Conservation (phyloP, 148 eudicot genomes). For the Limonium bicolor region DNA sequence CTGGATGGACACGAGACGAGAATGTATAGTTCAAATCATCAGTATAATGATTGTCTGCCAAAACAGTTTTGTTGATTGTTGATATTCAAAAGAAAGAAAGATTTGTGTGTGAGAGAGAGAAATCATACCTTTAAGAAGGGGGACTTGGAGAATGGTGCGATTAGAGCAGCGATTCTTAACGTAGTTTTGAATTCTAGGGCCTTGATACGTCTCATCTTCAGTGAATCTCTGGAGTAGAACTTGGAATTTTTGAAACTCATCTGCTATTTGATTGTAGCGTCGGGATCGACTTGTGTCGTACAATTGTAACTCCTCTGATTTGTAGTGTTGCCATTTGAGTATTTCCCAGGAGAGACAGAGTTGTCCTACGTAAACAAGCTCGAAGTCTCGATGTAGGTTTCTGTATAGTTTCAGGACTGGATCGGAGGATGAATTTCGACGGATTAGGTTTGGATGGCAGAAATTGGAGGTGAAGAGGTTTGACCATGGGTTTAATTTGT, state of each 20-base stretch:
- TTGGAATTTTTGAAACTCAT: conserved; percentile 70
- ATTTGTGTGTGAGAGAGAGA: not conserved
- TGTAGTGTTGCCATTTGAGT: conserved; percentile 56
- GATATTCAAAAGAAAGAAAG: not conserved
- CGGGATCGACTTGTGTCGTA: conserved; percentile 29
- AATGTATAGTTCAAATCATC: conserved; percentile 53
- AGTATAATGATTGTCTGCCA: conserved; percentile 20
- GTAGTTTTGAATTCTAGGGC: conserved; percentile 53
- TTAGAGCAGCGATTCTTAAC: conserved; percentile 36
- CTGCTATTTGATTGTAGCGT: conserved; percentile 47
- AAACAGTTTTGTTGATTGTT: too few species aligned
- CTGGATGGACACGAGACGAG: too few species aligned
- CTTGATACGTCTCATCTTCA: conserved; percentile 75
- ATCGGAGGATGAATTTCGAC: conserved; percentile 28
- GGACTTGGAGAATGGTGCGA: conserved; percentile 56
- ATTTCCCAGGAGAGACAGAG: conserved; percentile 87
- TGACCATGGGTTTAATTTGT: conserved; percentile 24
- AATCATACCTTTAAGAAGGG: conserved; percentile 49
- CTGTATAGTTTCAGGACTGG: conserved; percentile 33
- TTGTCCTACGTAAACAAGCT: conserved; percentile 64
- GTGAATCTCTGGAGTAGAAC: conserved; percentile 64
- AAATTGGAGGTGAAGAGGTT: conserved; percentile 27
- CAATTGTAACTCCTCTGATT: conserved; percentile 33
- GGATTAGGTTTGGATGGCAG: conserved; percentile 37
- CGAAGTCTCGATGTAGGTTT: conserved; percentile 52